Conservation (phyloP, 1,139 yeast genomes). For the Saccharomyces hybrid region DNA sequence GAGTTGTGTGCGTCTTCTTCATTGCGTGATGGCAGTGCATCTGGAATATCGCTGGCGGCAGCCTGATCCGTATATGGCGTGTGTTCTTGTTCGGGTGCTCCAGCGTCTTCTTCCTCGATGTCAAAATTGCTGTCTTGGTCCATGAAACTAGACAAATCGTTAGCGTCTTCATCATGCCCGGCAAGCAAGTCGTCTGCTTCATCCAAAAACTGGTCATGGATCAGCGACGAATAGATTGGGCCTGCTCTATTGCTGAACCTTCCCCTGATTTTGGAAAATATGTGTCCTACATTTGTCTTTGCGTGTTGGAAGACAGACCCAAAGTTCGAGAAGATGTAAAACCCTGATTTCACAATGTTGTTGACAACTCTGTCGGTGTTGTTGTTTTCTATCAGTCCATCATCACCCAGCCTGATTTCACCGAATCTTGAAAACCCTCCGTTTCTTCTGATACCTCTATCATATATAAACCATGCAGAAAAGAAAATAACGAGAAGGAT, state of each 20-base stretch:
- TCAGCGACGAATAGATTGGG: constrained; percentile 29
- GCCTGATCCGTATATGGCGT: constrained; percentile 15
- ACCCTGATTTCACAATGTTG: constrained; percentile 52
- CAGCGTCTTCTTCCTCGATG: constrained; percentile 23
- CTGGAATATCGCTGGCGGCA: not conserved
- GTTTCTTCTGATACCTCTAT: constrained; percentile 69
- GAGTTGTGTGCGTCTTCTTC: not conserved
- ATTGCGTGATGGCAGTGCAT: not conserved
- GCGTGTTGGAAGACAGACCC: constrained; percentile 14
- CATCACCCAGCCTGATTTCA: constrained; percentile 77
- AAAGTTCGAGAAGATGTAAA: constrained; percentile 37
- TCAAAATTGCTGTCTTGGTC: constrained; percentile 29
- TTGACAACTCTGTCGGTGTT: constrained; percentile 58
- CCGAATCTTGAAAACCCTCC: constrained; percentile 79
- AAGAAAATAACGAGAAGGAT: constrained; percentile 51
- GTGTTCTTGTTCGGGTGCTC: constrained; percentile 3
- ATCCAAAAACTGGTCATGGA: constrained; percentile 30
- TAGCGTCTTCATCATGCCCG: constrained; percentile 34
- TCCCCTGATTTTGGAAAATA: constrained; percentile 11
- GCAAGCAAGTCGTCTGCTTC: constrained; percentile 31
- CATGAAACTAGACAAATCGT: constrained; percentile 27
- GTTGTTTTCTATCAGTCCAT: constrained; percentile 59
- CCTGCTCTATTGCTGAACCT: constrained; percentile 19
- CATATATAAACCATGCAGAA: constrained; percentile 68
- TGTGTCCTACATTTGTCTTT: constrained; percentile 11